A percentile compares a stretch with the other conserved stretches of the same genome.
Evolutionary conservation across 2,329 filamentous ascomycete species (phyloP).

Genomic region (Berkeleyomyces rouxiae): DNA sequence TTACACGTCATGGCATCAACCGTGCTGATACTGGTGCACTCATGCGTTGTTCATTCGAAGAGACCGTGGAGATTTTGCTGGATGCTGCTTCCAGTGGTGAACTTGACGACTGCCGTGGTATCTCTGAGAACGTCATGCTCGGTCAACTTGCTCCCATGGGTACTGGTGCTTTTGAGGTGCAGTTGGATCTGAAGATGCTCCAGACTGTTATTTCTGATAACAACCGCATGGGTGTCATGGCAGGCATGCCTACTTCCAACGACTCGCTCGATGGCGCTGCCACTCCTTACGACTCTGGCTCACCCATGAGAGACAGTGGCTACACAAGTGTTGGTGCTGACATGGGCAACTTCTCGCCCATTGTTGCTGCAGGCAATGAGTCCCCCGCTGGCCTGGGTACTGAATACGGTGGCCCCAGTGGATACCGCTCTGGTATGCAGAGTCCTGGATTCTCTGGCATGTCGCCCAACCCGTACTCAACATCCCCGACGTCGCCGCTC

Average conservation of each 20-base stretch:
- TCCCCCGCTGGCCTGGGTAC: slow-evolving; percentile 48
- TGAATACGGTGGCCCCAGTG: slow-evolving; percentile 38
- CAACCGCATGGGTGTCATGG: slow-evolving; percentile 66
- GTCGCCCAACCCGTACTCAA: slow-evolving; percentile 60
- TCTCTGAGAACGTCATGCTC: slow-evolving; percentile 97
- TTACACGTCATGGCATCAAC: slow-evolving; percentile 97
- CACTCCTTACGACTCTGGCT: slow-evolving; percentile 85
- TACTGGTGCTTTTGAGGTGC: slow-evolving; percentile 87
- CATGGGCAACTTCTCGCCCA: slow-evolving; percentile 56
- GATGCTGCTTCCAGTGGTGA: slow-evolving; percentile 91
- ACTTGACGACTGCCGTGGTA: slow-evolving; percentile 91
- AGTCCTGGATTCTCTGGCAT: slow-evolving; percentile 42
- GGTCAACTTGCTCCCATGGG: slow-evolving; percentile 95
- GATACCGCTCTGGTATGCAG: slow-evolving; percentile 31
- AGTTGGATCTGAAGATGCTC: slow-evolving; percentile 87
- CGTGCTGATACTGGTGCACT: slow-evolving; percentile 91
- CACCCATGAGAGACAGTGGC: slow-evolving; percentile 58
- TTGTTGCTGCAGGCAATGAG: slow-evolving; percentile 59
- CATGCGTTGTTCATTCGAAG: slow-evolving; percentile 99
- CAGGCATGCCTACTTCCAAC: slow-evolving; percentile 61
- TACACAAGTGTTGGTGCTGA: slow-evolving; percentile 45
- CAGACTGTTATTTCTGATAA: slow-evolving; percentile 91
- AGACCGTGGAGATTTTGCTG: slow-evolving; percentile 94
- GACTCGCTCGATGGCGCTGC: slow-evolving; percentile 65
- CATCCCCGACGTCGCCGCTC: slow-evolving; percentile 45